Evolutionary conservation across 208 protist genomes (phyloP), one percentile per base, ranked within the genome.

Genomic region (Acanthamoeba divionensis): DNA sequence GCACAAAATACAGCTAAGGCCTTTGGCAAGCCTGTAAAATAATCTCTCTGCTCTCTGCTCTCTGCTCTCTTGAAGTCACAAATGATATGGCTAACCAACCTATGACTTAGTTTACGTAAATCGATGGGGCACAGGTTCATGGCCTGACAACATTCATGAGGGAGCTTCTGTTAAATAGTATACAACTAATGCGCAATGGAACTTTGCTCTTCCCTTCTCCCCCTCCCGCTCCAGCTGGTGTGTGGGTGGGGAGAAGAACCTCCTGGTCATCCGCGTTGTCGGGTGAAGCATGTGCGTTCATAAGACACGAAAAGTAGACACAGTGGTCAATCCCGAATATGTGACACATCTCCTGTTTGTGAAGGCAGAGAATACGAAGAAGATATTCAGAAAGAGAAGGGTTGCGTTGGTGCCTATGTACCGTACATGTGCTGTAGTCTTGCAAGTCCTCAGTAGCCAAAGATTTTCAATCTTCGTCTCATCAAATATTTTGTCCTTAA

Each of bases 311-410:
- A 41, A 50, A 73, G 31, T 73, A 73, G 36, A 73, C 65, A 41
- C 65, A 73, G 26, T 73, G 65, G 31, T 73, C 65, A 41, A 73
- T 73, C 5, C 65, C 65, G 26, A 73, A 73, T 31, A 73, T 73
- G 65, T 73, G 65, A n/a, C 65, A 73, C 65, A 73, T 73, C 65
- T 73, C 65, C 65, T 73, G 12, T 65, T 65, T 57, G 13, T 57
- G 62, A 9, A 67, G 7, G 18, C 62, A 10, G 10, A 67, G 62
- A 9, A 18, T 67, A 31, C 18, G n/a, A n/a, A 67, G 8, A 18
- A 29, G 62, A 8, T 31, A 24, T 29, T 18, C 18, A 67, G 7
- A 18, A 67, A 67, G 7, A 10, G 26, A 10, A 7, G 13, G 26
- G n/a, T 67, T 7, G 65, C 26, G 4, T 7, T 6, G 13, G n/a